A percentile compares a stretch with the other conserved stretches of the same genome.
Evolutionary conservation across 352 stramenopile species (phyloP).

Genomic region (Phytophthora gonapodyides): DNA sequence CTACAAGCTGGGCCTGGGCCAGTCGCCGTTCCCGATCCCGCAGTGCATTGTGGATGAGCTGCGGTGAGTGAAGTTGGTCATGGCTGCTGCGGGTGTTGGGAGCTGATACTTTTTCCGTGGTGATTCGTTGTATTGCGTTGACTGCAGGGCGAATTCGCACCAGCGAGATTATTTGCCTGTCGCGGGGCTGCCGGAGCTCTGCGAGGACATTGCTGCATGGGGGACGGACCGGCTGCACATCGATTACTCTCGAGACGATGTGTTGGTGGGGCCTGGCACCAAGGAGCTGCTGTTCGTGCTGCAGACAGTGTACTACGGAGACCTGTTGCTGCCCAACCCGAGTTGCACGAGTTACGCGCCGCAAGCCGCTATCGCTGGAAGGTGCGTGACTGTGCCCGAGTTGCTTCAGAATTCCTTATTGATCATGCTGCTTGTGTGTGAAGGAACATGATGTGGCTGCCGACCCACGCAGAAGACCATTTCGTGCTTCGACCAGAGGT

Average conservation of each 20-base stretch:
- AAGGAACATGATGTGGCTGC: conserved; percentile 90
- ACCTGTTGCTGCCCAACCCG: conserved; percentile 82
- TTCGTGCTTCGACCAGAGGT: conserved; percentile 83
- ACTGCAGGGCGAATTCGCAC: conserved; percentile 69
- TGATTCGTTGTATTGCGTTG: neutral
- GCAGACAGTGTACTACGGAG: conserved; percentile 88
- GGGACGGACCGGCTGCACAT: conserved; percentile 59
- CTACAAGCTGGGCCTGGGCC: conserved; percentile 85
- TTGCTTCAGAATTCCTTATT: neutral
- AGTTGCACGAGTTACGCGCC: conserved; percentile 88
- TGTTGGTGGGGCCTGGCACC: conserved; percentile 86
- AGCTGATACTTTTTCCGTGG: conserved; percentile 4
- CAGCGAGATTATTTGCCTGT: conserved; percentile 85
- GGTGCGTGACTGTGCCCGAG: conserved; percentile 36
- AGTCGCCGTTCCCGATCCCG: conserved; percentile 87
- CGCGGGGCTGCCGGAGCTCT: conserved; percentile 70
- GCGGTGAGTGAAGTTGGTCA: conserved; percentile 42
- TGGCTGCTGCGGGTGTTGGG: conserved; percentile 14
- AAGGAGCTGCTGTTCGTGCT: conserved; percentile 91
- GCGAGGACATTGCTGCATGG: conserved; percentile 81
- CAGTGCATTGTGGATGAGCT: conserved; percentile 89
- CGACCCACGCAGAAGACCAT: conserved; percentile 75
- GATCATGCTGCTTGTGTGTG: conserved; percentile 1
- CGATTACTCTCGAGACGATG: conserved; percentile 73
- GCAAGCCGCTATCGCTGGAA: conserved; percentile 83